A percentile compares a stretch with the other conserved stretches of the same genome.
phyloP scores from a whole-genome alignment of 768 basidiomycete species.

The Rhodotorula taiwanensis region DNA sequence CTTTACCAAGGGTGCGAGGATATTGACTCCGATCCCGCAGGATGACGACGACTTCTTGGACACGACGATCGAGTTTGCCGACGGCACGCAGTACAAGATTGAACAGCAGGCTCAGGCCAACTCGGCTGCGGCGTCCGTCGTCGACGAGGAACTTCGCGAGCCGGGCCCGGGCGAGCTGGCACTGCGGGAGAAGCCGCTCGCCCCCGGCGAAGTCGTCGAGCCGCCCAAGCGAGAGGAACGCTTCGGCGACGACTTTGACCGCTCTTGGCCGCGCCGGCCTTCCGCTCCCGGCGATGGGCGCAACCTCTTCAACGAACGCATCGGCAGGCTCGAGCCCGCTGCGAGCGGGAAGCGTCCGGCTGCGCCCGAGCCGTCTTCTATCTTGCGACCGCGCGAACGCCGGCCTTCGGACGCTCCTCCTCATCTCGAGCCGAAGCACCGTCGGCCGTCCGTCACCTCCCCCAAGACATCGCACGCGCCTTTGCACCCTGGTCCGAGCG shows the following conservation, averaged over 20 bases:
- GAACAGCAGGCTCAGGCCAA: slow-evolving; percentile 23
- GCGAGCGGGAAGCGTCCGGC: not conserved
- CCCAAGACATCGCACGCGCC: slow-evolving; percentile 9
- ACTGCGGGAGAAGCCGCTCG: slow-evolving; percentile 27
- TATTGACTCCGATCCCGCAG: slow-evolving; percentile 2
- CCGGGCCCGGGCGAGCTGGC: slow-evolving; percentile 37
- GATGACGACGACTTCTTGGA: slow-evolving; percentile 70
- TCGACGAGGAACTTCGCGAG: slow-evolving; percentile 36
- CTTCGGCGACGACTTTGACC: slow-evolving; percentile 88
- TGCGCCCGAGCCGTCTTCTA: slow-evolving; percentile 39
- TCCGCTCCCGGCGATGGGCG: slow-evolving; percentile 49
- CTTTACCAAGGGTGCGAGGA: not conserved
- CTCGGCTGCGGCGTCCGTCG: slow-evolving; percentile 26
- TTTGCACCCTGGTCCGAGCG: slow-evolving; percentile 1
- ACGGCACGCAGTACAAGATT: slow-evolving; percentile 84
- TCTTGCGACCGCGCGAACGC: not conserved
- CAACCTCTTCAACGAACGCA: slow-evolving; percentile 90
- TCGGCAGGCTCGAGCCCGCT: slow-evolving; percentile 73
- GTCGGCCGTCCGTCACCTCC: slow-evolving; percentile 17
- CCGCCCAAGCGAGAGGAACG: slow-evolving; percentile 76
- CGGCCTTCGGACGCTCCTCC: slow-evolving; percentile 7
- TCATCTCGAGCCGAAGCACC: not conserved
- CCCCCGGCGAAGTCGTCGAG: slow-evolving; percentile 39
- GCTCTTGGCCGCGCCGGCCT: slow-evolving; percentile 70
- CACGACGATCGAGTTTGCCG: slow-evolving; percentile 89